Conservation (phyloP, 805 yeast species). For the Dipodascus albidus region DNA sequence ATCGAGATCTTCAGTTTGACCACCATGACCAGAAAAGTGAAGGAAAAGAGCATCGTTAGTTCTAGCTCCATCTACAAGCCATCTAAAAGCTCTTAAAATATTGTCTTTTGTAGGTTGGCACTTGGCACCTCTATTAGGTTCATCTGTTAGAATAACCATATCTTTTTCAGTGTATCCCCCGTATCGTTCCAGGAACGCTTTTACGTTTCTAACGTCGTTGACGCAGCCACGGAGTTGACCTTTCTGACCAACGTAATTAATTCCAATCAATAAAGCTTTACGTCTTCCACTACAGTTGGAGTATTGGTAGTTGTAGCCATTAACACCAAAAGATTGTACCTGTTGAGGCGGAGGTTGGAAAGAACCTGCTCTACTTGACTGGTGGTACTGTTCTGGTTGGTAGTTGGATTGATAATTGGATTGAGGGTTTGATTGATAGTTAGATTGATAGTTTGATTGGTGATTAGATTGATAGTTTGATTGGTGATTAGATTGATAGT, state of each 20-base stretch:
- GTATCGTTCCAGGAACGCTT: conserved; percentile 18
- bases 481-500: neutral
- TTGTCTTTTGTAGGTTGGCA: conserved; percentile 54
- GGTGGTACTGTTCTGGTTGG: conserved; percentile 3
- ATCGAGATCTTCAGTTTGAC: conserved; percentile 53
- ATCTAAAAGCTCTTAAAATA: conserved; percentile 66
- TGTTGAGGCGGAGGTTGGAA: conserved; percentile 16
- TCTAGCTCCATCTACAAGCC: conserved; percentile 64
- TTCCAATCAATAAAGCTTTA: conserved; percentile 69
- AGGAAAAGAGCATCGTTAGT: conserved; percentile 72
- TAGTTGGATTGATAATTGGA: conserved; percentile 5
- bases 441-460: neutral
- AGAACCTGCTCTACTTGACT: neutral
- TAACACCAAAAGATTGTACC: conserved; percentile 24
- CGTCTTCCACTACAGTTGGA: conserved; percentile 61
- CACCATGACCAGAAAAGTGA: conserved; percentile 86
- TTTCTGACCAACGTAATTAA: conserved; percentile 58
- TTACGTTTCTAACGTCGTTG: conserved; percentile 32
- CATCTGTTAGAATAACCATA: conserved; percentile 32
- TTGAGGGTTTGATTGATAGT: neutral
- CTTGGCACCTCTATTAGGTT: conserved; percentile 26
- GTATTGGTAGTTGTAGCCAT: conserved; percentile 37
- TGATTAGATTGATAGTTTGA: neutral
- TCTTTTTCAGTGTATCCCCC: conserved; percentile 27
- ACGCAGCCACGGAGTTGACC: conserved; percentile 67